Evolutionary conservation across 225 moss, liverwort and hornwort species (phyloP).

Genomic region (Pseudoscleropodium purum): DNA sequence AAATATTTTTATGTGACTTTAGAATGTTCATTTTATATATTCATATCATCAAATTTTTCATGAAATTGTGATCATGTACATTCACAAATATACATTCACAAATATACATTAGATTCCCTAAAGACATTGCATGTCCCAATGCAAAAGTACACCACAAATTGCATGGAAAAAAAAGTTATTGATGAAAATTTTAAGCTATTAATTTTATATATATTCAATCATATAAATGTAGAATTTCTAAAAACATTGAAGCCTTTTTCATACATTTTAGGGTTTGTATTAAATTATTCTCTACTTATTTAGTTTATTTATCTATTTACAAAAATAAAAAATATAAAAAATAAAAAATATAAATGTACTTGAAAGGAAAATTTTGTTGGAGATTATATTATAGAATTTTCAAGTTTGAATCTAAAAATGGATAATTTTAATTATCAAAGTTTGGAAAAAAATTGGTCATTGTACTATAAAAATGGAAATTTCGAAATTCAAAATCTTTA

Average conservation of each 20-base stretch:
- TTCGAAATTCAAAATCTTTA: neutral
- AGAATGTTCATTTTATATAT: neutral
- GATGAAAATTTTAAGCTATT: neutral
- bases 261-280: neutral
- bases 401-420: neutral
- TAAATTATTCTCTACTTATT: neutral
- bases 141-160: neutral
- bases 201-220: neutral
- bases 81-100: neutral
- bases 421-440: neutral
- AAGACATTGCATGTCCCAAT: neutral
- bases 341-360: neutral
- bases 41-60: neutral
- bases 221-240: neutral
- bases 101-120: no score
- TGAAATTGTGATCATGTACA: neutral
- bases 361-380: neutral
- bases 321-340: no score
- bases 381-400: neutral
- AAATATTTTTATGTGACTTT: neutral
- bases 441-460: neutral
- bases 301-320: neutral
- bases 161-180: neutral
- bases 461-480: neutral
- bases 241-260: neutral